Evolutionary conservation across 169 alveolate genomes (phyloP).

Genomic region (Perkinsus marinus): DNA sequence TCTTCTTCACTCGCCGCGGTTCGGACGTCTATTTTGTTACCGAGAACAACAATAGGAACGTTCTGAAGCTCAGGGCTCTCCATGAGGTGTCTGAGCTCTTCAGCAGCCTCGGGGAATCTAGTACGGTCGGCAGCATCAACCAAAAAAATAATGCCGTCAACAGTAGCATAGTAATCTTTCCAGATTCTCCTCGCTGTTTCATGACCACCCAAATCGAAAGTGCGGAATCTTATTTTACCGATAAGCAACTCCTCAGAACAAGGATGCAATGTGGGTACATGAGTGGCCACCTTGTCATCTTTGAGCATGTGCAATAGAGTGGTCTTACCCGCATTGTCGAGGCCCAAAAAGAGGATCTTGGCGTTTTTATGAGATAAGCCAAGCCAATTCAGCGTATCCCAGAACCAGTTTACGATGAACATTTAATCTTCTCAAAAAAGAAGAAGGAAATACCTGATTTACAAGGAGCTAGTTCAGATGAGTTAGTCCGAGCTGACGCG

Average conservation of each 20-base stretch:
- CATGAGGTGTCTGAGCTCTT: constrained; percentile 79
- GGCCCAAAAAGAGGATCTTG: constrained; percentile 74
- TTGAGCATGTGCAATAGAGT: constrained; percentile 93
- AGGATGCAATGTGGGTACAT: constrained; percentile 95
- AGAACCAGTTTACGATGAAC: constrained; percentile 47
- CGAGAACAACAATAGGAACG: constrained; percentile 91
- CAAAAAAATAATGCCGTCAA: constrained; percentile 92
- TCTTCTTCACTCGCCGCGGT: constrained; percentile 98
- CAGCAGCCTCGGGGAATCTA: constrained; percentile 84
- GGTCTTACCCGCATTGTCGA: constrained; percentile 99
- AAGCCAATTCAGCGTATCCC: constrained; percentile 63
- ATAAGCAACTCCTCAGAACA: constrained; percentile 93
- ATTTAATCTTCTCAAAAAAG: no score
- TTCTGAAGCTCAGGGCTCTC: constrained; percentile 77
- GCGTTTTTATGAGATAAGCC: constrained; percentile 80
- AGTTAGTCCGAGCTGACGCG: not conserved
- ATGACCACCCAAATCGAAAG: constrained; percentile 99
- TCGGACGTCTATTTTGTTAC: constrained; percentile 95
- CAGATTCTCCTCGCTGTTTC: constrained; percentile 93
- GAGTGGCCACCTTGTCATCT: constrained; percentile 88
- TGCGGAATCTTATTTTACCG: constrained; percentile 88
- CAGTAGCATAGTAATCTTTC: constrained; percentile 93
- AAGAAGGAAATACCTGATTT: no score
- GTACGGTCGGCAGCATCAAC: constrained; percentile 96
- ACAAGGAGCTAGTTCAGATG: not conserved